Conservation (phyloP, 805 yeast genomes). For the Yarrowia sp. region DNA sequence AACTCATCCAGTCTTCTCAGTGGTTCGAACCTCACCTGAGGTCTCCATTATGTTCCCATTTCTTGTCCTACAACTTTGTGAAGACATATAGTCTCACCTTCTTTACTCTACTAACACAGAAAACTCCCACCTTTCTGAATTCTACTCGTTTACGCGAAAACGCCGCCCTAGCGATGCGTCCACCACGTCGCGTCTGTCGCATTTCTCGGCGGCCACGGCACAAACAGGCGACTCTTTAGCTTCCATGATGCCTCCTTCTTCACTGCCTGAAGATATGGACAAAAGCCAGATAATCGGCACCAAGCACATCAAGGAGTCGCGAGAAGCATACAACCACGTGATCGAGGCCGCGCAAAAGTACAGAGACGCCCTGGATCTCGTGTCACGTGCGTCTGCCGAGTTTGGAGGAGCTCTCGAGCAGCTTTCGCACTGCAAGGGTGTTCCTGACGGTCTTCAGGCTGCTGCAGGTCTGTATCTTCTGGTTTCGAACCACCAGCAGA, state of each 20-base stretch:
- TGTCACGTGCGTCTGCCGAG: slow-evolving; percentile 69
- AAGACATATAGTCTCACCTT: too few species aligned
- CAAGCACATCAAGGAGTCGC: slow-evolving; percentile 34
- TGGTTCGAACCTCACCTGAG: too few species aligned
- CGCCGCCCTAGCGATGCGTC: slow-evolving; percentile 38
- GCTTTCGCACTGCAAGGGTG: slow-evolving; percentile 66
- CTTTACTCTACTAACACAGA: slow-evolving; percentile 14
- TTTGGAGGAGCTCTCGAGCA: slow-evolving; percentile 75
- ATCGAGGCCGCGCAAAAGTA: slow-evolving; percentile 57
- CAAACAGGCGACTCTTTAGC: slow-evolving; percentile 24
- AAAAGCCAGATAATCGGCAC: slow-evolving; percentile 22
- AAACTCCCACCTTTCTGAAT: slow-evolving; percentile 37
- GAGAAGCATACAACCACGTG: slow-evolving; percentile 34
- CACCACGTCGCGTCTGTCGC: slow-evolving; percentile 30
- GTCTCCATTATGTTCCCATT: neutral
- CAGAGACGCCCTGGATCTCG: slow-evolving; percentile 55
- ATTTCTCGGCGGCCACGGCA: slow-evolving; percentile 21
- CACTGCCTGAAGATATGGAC: slow-evolving; percentile 20
- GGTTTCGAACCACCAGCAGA: slow-evolving; percentile 77
- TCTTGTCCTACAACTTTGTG: neutral
- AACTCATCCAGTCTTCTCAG: too few species aligned
- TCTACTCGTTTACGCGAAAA: slow-evolving; percentile 28
- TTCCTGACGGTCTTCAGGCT: slow-evolving; percentile 32
- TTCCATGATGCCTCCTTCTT: slow-evolving; percentile 10
- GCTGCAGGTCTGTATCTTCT: slow-evolving; percentile 69